A percentile compares a stretch with the other conserved stretches of the same genome.
These are phyloP conservation scores for Ophiostoma perfectum DNA, from an alignment of 2,329 filamentous ascomycete genomes.

Conservation along the genomic window DNA sequence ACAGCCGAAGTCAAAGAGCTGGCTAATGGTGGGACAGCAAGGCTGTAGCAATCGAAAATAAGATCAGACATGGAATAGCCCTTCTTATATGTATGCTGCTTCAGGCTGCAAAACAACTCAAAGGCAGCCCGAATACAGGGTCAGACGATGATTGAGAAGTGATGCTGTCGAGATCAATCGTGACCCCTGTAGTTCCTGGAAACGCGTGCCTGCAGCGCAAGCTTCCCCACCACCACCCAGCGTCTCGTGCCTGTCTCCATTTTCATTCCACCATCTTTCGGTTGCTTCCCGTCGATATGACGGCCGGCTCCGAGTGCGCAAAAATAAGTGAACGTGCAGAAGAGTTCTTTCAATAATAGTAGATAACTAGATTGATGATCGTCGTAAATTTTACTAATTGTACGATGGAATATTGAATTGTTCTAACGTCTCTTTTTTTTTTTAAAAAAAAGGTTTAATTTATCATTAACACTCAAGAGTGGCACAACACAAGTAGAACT, in stretches of 20 bases:
- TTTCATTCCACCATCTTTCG: neutral
- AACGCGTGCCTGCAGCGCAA: neutral
- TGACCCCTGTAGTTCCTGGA: conserved; percentile 3
- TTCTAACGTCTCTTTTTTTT: too few species aligned
- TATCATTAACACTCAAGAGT: neutral
- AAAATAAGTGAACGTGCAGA: neutral
- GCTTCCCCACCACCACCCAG: neutral
- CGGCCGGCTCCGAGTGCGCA: neutral
- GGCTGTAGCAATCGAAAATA: neutral
- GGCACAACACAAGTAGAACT: too few species aligned
- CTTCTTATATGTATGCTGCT: conserved; percentile 4
- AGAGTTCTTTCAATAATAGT: too few species aligned
- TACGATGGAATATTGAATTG: too few species aligned
- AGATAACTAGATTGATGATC: too few species aligned
- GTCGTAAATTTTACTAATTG: too few species aligned
- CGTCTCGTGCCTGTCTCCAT: neutral
- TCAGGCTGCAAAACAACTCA: neutral
- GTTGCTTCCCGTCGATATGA: neutral
- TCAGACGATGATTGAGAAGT: neutral
- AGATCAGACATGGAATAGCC: neutral
- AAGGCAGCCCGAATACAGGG: neutral
- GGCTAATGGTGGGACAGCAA: neutral
- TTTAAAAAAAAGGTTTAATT: too few species aligned
- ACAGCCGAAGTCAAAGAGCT: neutral
- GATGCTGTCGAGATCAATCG: neutral